Evolutionary conservation across 1,139 yeast genomes (phyloP).

Genomic region (Magnusiomyces tetraspermus): DNA sequence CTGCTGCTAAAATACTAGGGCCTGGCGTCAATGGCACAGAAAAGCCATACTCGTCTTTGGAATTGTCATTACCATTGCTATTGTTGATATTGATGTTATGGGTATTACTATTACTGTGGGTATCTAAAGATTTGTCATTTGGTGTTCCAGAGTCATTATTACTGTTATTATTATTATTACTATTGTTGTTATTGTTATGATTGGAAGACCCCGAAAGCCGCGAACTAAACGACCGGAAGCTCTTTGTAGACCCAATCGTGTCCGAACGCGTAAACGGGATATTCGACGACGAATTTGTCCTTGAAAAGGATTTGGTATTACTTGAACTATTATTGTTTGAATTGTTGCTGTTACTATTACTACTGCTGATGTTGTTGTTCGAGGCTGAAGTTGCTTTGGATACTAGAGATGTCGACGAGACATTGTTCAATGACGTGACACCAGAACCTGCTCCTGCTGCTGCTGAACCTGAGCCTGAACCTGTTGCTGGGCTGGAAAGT

Average conservation of each 20-base stretch:
- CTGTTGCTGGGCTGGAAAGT: too few species aligned
- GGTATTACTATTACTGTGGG: not conserved
- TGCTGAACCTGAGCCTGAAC: too few species aligned
- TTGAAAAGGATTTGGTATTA: constrained; percentile 11
- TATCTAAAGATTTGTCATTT: not conserved
- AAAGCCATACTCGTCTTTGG: not conserved
- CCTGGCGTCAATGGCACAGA: constrained; percentile 11
- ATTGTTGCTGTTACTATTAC: too few species aligned
- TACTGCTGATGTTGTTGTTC: too few species aligned
- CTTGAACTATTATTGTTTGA: too few species aligned
- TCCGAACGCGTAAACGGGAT: constrained; percentile 32
- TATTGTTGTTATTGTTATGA: too few species aligned
- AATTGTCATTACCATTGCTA: not conserved
- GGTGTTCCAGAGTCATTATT: constrained; percentile 5
- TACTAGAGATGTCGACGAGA: too few species aligned
- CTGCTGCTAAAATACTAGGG: constrained; percentile 14
- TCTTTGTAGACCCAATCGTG: constrained; percentile 35
- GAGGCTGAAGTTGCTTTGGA: too few species aligned
- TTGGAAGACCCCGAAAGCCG: constrained; percentile 18
- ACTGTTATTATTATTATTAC: too few species aligned
- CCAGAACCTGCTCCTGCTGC: too few species aligned
- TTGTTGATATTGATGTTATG: not conserved
- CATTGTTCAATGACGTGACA: too few species aligned
- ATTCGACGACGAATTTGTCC: not conserved
- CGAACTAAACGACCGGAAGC: constrained; percentile 30